A percentile compares a stretch with the other conserved stretches of the same genome.
Conservation (phyloP, 768 basidiomycete species). For the Russula olivacea region DNA sequence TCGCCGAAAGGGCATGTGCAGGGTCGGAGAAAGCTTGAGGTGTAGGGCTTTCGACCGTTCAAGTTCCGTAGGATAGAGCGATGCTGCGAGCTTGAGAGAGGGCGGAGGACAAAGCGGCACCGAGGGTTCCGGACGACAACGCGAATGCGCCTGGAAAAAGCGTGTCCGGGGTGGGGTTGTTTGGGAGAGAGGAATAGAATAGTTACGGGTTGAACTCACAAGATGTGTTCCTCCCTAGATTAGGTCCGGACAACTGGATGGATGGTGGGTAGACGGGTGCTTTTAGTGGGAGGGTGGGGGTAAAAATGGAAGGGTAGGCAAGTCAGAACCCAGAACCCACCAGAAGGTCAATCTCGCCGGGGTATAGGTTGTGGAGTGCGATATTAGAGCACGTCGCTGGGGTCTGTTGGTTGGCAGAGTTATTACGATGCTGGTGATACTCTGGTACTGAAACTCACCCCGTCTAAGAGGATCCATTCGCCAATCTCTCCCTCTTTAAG, state of each 20-base stretch:
- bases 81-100: slow-evolving; percentile 66
- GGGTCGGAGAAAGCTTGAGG: slow-evolving; percentile 60
- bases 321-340: slow-evolving; percentile 40
- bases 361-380: slow-evolving; percentile 83
- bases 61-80: slow-evolving; percentile 86
- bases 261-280: no score
- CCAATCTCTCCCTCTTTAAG: slow-evolving; percentile 70
- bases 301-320: background rate
- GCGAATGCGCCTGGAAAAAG: slow-evolving; percentile 63
- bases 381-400: slow-evolving; percentile 92
- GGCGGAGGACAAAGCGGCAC: slow-evolving; percentile 79
- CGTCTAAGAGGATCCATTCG: slow-evolving; percentile 90
- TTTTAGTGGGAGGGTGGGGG: background rate
- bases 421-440: background rate
- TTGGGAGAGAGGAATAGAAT: background rate
- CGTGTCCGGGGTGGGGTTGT: background rate
- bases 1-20: slow-evolving; percentile 62
- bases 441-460: slow-evolving; percentile 41
- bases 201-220: slow-evolving; percentile 37
- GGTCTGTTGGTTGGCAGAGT: slow-evolving; percentile 43
- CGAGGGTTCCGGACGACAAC: slow-evolving; percentile 88
- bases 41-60: slow-evolving; percentile 45
- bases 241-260: slow-evolving; percentile 74
- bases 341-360: slow-evolving; percentile 83
- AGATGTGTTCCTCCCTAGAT: slow-evolving; percentile 80